These are phyloP conservation scores for Inga laurina DNA, from an alignment of 306 rosid species.

Conservation along the genomic window DNA sequence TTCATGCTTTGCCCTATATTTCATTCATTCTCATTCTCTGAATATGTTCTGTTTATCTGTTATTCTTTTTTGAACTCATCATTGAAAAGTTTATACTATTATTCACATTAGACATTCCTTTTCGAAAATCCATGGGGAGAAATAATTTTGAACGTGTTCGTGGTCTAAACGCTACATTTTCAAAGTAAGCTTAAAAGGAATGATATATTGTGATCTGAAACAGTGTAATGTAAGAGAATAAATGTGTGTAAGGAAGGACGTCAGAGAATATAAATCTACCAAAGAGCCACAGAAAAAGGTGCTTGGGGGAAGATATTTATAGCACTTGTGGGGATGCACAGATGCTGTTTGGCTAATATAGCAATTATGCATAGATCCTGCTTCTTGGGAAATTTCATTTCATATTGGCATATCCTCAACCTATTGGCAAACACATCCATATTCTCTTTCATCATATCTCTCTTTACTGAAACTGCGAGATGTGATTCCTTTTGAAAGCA, in stretches of 20 bases:
- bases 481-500: background rate
- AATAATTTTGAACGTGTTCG: background rate
- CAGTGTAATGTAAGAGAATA: background rate
- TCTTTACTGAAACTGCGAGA: background rate
- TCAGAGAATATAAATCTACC: background rate
- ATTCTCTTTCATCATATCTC: background rate
- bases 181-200: constrained; percentile 25
- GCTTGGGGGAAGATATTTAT: constrained; percentile 30
- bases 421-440: constrained; percentile 4
- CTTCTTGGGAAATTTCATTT: constrained; percentile 27
- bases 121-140: background rate
- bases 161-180: constrained; percentile 37
- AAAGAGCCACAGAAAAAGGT: constrained; percentile 17
- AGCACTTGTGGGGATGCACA: constrained; percentile 39
- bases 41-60: constrained; percentile 31
- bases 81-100: constrained; percentile 34
- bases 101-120: background rate
- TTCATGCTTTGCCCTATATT: constrained; percentile 8
- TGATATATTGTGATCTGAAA: background rate
- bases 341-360: constrained; percentile 37
- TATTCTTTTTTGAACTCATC: constrained; percentile 9
- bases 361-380: background rate
- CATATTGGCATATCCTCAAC: constrained; percentile 38
- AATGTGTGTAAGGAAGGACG: background rate
- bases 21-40: constrained; percentile 37